A percentile compares a stretch with the other conserved stretches of the same genome.
These are phyloP conservation scores for Bacidia rubella DNA, from an alignment of 495 filamentous ascomycete species.

Conservation along the genomic window DNA sequence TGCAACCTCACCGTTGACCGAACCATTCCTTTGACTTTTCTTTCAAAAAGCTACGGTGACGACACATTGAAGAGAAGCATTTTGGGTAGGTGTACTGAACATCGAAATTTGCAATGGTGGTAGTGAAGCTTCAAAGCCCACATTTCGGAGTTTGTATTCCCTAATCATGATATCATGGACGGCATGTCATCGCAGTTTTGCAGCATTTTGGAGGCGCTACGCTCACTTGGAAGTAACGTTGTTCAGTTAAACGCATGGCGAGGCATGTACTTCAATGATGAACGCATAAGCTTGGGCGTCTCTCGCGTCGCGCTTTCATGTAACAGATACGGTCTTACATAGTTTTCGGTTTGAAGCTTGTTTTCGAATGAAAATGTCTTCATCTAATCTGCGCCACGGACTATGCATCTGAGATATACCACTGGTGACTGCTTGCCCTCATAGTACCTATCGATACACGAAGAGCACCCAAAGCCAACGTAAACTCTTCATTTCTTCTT, in stretches of 20 bases:
- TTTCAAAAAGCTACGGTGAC: no score
- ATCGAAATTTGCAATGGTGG: neutral
- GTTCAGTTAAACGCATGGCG: neutral
- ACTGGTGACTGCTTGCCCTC: neutral
- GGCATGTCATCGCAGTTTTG: neutral
- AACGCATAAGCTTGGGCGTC: neutral
- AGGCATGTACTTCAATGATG: neutral
- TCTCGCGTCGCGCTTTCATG: neutral
- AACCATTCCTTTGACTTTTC: no score
- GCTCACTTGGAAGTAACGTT: neutral
- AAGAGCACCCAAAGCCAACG: neutral
- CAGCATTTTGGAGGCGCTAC: neutral
- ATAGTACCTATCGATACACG: neutral
- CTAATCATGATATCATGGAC: neutral
- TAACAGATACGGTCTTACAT: neutral
- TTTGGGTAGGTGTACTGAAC: neutral
- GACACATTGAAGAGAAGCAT: neutral
- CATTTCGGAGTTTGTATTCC: neutral
- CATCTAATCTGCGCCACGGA: neutral
- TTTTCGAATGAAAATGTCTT: neutral
- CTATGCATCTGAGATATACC: neutral
- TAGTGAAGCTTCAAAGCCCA: neutral
- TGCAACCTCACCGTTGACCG: no score
- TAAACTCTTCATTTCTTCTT: constrained; percentile 40
- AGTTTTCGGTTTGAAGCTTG: no score